Evolutionary conservation across 371 early-diverging fungal genomes (phyloP).

Genomic region (Lichtheimia ornata): DNA sequence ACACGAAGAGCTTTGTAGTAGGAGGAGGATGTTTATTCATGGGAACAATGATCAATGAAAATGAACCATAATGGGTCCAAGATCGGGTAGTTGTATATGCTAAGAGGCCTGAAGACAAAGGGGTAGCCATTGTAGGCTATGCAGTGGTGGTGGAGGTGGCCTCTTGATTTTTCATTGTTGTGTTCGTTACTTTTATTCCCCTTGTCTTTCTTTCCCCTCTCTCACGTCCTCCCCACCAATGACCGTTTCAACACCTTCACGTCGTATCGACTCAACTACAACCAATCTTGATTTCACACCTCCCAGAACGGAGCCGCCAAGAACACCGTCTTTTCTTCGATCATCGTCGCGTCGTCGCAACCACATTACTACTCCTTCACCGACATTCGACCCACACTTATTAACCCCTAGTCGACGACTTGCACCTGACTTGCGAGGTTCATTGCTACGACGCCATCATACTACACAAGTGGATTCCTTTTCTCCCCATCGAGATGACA

Average conservation of each 20-base stretch:
- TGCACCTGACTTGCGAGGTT: slow-evolving; percentile 9
- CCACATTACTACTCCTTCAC: not conserved
- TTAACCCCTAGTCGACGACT: not conserved
- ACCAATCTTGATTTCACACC: not conserved
- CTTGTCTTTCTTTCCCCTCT: not conserved
- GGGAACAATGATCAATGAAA: too few relatives aligned
- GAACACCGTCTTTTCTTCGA: not conserved
- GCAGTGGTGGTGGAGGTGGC: not conserved
- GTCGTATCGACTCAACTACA: not conserved
- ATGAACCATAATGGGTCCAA: too few relatives aligned
- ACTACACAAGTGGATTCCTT: not conserved
- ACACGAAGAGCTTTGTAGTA: too few relatives aligned
- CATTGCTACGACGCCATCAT: slow-evolving; percentile 1
- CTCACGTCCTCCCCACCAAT: not conserved
- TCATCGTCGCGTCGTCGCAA: not conserved
- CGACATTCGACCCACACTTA: not conserved
- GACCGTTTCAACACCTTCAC: not conserved
- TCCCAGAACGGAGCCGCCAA: not conserved
- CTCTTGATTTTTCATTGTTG: not conserved
- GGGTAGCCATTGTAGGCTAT: too few relatives aligned
- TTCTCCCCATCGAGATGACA: not conserved
- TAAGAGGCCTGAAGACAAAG: too few relatives aligned
- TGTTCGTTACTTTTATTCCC: not conserved
- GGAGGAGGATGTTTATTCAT: too few relatives aligned
- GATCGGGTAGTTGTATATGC: too few relatives aligned